Evolutionary conservation across 73 alveolate genomes (phyloP).

Genomic region (Tetrahymena thermophila): DNA sequence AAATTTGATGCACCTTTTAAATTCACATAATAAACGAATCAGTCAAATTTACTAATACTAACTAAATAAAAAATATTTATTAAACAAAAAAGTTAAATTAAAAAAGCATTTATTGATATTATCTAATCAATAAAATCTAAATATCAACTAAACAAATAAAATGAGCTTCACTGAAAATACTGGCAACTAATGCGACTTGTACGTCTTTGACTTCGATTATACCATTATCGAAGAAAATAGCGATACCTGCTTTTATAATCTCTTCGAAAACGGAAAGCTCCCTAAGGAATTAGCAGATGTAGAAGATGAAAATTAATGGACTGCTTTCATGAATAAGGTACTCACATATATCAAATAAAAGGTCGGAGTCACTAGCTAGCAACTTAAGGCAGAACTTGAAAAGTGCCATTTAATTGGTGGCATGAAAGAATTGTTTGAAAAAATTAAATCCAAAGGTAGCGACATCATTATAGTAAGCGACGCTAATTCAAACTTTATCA

Average conservation of each 20-base stretch:
- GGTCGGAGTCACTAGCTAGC: background rate
- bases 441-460: background rate
- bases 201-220: constrained; percentile 28
- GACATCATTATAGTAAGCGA: constrained; percentile 20
- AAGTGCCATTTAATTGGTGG: background rate
- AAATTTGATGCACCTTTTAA: background rate
- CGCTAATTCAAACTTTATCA: constrained; percentile 28
- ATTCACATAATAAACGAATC: background rate
- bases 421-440: background rate
- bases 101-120: background rate
- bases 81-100: background rate
- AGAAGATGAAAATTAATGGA: constrained; percentile 1
- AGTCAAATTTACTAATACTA: background rate
- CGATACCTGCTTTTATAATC: constrained; percentile 33
- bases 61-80: background rate
- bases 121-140: background rate
- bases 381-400: background rate
- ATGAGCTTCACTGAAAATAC: background rate
- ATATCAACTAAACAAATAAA: background rate
- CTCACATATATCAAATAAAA: background rate
- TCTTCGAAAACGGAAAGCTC: constrained; percentile 16
- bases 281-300: constrained; percentile 15
- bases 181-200: background rate
- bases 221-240: constrained; percentile 30
- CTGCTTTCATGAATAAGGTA: constrained; percentile 13